A percentile compares a stretch with the other conserved stretches of the same genome.
Evolutionary conservation across 257 asterid species (phyloP).

Genomic region (Thymus quinquecostatus): DNA sequence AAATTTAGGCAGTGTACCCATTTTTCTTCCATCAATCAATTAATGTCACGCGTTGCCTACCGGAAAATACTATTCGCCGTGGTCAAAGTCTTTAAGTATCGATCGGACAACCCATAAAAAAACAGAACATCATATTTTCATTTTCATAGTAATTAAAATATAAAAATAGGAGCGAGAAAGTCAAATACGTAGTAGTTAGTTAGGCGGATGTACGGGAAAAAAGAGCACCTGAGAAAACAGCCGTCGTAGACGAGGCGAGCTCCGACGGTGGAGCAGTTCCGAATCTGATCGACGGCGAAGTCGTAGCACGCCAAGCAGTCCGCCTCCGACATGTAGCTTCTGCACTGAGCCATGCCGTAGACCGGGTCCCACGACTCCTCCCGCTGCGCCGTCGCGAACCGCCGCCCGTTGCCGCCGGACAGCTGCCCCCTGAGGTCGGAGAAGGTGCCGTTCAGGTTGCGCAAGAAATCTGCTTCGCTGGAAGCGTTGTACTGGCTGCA

Average conservation of each 20-base stretch:
- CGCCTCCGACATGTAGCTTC: slow-evolving; percentile 55
- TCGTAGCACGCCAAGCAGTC: slow-evolving; percentile 80
- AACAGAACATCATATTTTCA: too few relatives aligned
- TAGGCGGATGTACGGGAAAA: too few relatives aligned
- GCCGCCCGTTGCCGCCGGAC: slow-evolving; percentile 32
- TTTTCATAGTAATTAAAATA: too few relatives aligned
- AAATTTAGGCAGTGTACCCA: too few relatives aligned
- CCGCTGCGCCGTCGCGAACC: slow-evolving; percentile 63
- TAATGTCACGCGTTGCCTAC: too few relatives aligned
- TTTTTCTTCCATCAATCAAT: too few relatives aligned
- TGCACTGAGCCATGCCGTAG: slow-evolving; percentile 73
- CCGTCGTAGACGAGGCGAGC: slow-evolving; percentile 87
- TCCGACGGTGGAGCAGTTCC: slow-evolving; percentile 71
- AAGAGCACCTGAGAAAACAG: slow-evolving; percentile 64
- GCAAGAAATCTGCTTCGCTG: slow-evolving; percentile 39
- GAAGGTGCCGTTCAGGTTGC: slow-evolving; percentile 62
- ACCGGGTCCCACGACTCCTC: slow-evolving; percentile 50
- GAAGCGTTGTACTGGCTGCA: slow-evolving; percentile 69
- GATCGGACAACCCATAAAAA: too few relatives aligned
- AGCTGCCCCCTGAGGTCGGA: slow-evolving; percentile 57
- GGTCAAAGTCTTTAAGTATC: too few relatives aligned
- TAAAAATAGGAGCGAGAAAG: too few relatives aligned
- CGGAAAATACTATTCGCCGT: too few relatives aligned
- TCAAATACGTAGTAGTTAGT: too few relatives aligned
- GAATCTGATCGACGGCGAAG: slow-evolving; percentile 60